Conservation (phyloP, 2,329 filamentous ascomycete species). For the Stenocarpella maydis region DNA sequence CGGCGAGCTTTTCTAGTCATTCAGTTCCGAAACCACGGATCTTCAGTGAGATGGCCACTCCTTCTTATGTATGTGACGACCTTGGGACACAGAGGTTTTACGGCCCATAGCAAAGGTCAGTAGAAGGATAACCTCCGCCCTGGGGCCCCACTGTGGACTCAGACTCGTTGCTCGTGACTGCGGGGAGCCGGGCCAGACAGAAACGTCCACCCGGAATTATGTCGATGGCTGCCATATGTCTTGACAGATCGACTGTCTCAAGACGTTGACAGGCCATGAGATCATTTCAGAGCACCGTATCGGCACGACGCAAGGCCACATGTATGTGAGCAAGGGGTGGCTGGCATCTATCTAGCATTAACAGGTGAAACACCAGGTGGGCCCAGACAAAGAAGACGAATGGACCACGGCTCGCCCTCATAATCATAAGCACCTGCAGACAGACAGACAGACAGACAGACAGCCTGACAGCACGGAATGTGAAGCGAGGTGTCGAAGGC, state of each 20-base stretch:
- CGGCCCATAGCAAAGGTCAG: not conserved
- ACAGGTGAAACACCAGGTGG: slow-evolving; percentile 22
- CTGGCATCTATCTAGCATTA: not conserved
- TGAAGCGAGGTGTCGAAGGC: not conserved
- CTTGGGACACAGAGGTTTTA: not conserved
- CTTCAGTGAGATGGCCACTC: not conserved
- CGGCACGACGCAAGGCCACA: not conserved
- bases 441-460: no score
- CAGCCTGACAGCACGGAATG: not conserved
- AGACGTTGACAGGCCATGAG: not conserved
- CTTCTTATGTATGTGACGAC: not conserved
- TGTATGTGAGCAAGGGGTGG: not conserved
- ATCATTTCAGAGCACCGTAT: not conserved
- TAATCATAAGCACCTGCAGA: no score
- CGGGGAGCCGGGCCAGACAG: not conserved
- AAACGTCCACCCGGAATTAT: not conserved
- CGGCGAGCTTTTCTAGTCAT: no score
- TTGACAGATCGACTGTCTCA: not conserved
- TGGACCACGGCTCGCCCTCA: not conserved
- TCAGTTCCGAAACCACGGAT: not conserved
- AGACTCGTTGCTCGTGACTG: not conserved
- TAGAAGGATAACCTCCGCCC: slow-evolving; percentile 15
- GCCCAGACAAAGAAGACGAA: not conserved
- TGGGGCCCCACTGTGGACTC: not conserved
- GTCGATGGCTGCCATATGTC: not conserved